Percentiles rank a stretch among this genome's conserved stretches.
Conservation (phyloP, 768 basidiomycete species). For the Psilocybe tampanensis region DNA sequence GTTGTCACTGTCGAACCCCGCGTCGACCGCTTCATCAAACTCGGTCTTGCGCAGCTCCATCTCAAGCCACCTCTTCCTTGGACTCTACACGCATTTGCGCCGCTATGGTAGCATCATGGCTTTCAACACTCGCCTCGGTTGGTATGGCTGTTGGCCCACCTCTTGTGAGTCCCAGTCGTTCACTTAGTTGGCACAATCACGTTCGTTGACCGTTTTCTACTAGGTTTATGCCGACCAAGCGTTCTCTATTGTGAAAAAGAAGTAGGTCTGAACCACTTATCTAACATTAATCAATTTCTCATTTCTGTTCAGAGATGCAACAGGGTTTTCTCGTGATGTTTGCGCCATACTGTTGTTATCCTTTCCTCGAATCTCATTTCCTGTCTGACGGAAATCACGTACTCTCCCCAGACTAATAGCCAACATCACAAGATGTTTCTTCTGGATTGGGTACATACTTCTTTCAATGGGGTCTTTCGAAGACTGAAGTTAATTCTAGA, state of each 20-base stretch:
- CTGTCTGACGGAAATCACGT: conserved; percentile 4
- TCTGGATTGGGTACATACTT: conserved; percentile 73
- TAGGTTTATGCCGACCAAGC: conserved; percentile 85
- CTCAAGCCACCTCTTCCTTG: not conserved
- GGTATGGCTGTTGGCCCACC: conserved; percentile 89
- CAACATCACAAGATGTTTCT: conserved; percentile 89
- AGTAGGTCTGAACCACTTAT: conserved; percentile 37
- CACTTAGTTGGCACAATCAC: conserved; percentile 3
- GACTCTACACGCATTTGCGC: not conserved
- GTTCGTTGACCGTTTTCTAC: not conserved
- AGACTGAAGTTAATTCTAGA: conserved; percentile 23
- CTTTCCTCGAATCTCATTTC: conserved; percentile 1
- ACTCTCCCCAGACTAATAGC: conserved; percentile 60
- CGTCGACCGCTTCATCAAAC: not conserved
- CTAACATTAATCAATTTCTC: conserved; percentile 2
- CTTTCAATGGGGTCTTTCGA: not conserved
- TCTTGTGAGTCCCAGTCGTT: conserved; percentile 38
- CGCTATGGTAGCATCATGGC: conserved; percentile 53
- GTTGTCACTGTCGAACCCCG: not conserved
- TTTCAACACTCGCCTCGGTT: conserved; percentile 67
- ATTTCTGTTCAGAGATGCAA: conserved; percentile 55
- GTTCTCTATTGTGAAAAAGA: conserved; percentile 77
- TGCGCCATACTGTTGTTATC: conserved; percentile 75
- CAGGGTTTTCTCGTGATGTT: conserved; percentile 85
- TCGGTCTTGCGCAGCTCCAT: not conserved